phyloP scores from a whole-genome alignment of 192 early-diverging fungal species.

The Coemansia furcata region DNA sequence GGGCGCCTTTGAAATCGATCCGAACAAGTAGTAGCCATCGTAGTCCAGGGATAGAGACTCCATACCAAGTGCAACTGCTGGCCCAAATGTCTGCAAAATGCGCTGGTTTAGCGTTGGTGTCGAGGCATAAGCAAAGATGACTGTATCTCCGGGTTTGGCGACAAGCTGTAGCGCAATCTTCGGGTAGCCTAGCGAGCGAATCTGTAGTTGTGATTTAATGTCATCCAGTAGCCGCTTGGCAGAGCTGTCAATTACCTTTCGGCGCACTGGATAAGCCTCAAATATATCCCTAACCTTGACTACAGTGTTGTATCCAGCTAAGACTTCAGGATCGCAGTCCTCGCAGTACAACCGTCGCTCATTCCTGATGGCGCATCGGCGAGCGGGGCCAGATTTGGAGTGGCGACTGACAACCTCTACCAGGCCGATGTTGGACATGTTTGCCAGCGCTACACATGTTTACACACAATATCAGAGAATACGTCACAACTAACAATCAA shows the following conservation, averaged over 20 bases:
- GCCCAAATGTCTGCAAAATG: constrained; percentile 32
- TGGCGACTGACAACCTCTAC: constrained; percentile 25
- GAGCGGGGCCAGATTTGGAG: not conserved
- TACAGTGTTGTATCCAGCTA: constrained; percentile 11
- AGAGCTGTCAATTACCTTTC: constrained; percentile 15
- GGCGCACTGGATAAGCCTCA: constrained; percentile 28
- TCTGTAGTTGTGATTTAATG: constrained; percentile 23
- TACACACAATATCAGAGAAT: not conserved
- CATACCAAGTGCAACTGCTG: constrained; percentile 15
- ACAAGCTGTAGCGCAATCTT: constrained; percentile 33
- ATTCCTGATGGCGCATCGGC: constrained; percentile 19
- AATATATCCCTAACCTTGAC: constrained; percentile 36
- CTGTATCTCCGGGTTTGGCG: not conserved
- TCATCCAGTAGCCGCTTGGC: constrained; percentile 6
- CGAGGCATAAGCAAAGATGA: constrained; percentile 20
- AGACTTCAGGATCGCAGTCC: not conserved
- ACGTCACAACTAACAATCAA: not conserved
- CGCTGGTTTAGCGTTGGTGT: constrained; percentile 36
- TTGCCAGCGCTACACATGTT: constrained; percentile 30
- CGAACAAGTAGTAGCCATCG: constrained; percentile 13
- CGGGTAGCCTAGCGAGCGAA: constrained; percentile 22
- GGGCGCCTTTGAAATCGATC: constrained; percentile 35
- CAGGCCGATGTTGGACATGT: constrained; percentile 32
- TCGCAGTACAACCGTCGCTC: constrained; percentile 12
- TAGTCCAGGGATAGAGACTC: constrained; percentile 35